These are phyloP conservation scores for Zizania palustris DNA, from an alignment of 202 grass and related monocot genomes.

Conservation along the genomic window DNA sequence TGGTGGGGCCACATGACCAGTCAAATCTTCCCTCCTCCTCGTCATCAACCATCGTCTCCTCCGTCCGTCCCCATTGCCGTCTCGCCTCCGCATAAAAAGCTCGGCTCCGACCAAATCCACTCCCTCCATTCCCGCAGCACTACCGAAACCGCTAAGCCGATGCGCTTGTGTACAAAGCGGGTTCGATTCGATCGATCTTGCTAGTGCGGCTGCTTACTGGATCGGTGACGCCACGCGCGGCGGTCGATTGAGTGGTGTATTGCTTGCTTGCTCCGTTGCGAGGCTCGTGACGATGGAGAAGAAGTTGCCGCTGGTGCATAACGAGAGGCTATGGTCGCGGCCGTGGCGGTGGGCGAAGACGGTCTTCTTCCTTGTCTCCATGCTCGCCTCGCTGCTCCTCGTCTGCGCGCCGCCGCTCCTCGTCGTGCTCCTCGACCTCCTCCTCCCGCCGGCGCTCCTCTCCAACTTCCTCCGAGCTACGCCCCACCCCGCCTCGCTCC, in stretches of 20 bases:
- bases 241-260: not conserved
- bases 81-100: conserved; percentile 23
- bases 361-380: conserved; percentile 76
- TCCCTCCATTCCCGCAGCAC: not conserved
- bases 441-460: conserved; percentile 71
- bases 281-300: conserved; percentile 56
- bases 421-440: conserved; percentile 76
- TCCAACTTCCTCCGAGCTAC: conserved; percentile 49
- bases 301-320: conserved; percentile 47
- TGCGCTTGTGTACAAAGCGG: not conserved
- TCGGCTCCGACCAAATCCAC: conserved; percentile 41
- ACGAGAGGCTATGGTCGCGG: conserved; percentile 57
- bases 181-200: not conserved
- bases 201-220: no score
- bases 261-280: no score
- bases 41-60: no score
- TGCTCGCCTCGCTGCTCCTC: conserved; percentile 91
- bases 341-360: conserved; percentile 87
- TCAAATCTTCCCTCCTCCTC: conserved; percentile 32
- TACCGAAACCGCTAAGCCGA: not conserved
- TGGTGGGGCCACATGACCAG: not conserved
- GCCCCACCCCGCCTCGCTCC: not conserved
- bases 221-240: not conserved
- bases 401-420: conserved; percentile 90
- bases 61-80: not conserved